Percentiles rank a stretch among this genome's conserved stretches.
These are phyloP conservation scores for Ogataea zsoltii DNA, from an alignment of 805 yeast species.

Conservation along the genomic window DNA sequence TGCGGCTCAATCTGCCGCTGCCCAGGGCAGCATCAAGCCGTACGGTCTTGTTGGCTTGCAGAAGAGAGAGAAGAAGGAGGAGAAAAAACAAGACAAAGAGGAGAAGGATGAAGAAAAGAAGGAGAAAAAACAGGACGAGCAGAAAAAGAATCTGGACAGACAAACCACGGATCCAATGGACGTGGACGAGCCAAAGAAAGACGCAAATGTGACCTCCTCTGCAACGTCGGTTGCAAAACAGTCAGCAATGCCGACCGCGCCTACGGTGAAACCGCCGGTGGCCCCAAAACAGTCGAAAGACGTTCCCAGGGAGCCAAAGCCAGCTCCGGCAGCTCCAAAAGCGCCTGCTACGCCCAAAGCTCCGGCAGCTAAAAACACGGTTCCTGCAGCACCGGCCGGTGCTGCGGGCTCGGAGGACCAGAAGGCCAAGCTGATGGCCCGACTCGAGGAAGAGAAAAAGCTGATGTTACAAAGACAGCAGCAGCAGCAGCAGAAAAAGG, in stretches of 20 bases:
- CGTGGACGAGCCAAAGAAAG: background rate
- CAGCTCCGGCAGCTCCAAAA: background rate
- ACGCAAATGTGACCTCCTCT: no score
- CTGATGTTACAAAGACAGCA: slow-evolving; percentile 14
- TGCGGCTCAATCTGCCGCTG: slow-evolving; percentile 1
- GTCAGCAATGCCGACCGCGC: background rate
- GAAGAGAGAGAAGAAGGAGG: slow-evolving; percentile 16
- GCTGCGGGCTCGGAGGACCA: background rate
- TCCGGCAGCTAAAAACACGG: background rate
- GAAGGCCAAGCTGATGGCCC: slow-evolving; percentile 11
- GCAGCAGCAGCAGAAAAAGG: slow-evolving; percentile 4
- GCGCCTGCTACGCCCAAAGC: background rate
- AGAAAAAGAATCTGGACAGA: background rate
- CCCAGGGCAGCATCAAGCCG: slow-evolving; percentile 22
- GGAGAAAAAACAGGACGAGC: background rate
- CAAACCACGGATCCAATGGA: background rate
- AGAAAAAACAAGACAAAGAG: background rate
- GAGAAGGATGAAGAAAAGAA: background rate
- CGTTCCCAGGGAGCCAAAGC: background rate
- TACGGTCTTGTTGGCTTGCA: slow-evolving; percentile 33
- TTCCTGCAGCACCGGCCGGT: background rate
- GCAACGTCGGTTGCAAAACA: no score
- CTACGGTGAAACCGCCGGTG: background rate
- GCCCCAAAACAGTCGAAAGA: background rate
- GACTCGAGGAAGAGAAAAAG: slow-evolving; percentile 19